These are phyloP conservation scores for Rugonectria rugulosa DNA, from an alignment of 2,329 filamentous ascomycete species.

Conservation along the genomic window DNA sequence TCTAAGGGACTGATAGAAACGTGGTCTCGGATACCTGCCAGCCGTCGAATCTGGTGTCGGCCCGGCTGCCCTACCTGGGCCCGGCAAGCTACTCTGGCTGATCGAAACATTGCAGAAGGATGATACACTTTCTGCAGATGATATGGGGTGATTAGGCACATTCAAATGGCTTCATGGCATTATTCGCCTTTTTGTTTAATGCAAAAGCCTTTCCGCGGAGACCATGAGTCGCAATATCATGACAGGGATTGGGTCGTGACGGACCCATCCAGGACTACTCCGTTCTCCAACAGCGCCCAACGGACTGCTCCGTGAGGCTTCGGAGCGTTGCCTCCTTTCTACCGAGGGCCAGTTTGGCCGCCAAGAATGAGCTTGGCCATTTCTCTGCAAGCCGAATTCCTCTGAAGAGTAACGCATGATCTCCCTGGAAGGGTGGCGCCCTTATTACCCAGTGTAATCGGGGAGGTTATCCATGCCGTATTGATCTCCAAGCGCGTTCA, in stretches of 20 bases:
- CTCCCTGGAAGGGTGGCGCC: too few relatives aligned
- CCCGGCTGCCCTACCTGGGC: too few relatives aligned
- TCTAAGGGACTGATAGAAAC: conserved; percentile 34
- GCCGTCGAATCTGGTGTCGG: neutral
- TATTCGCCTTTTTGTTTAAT: conserved; percentile 1
- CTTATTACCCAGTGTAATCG: neutral
- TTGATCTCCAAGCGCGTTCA: conserved; percentile 15
- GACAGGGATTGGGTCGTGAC: neutral
- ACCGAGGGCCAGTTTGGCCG: too few relatives aligned
- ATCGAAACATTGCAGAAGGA: conserved; percentile 9
- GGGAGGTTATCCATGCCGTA: conserved; percentile 4
- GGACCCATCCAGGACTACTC: neutral
- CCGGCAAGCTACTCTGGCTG: too few relatives aligned
- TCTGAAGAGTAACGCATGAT: too few relatives aligned
- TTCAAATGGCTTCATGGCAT: conserved; percentile 11
- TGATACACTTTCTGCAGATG: neutral
- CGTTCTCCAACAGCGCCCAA: too few relatives aligned
- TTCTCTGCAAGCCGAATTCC: too few relatives aligned
- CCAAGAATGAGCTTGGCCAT: too few relatives aligned
- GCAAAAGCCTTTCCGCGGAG: neutral
- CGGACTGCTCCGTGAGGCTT: neutral
- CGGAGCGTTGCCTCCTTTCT: too few relatives aligned
- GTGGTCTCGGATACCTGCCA: conserved; percentile 5
- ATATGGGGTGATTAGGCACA: neutral
- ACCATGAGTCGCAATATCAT: neutral